A percentile compares a stretch with the other conserved stretches of the same genome.
phyloP scores from a whole-genome alignment of 2,329 filamentous ascomycete genomes.

The Ambrosiella beaveri region DNA sequence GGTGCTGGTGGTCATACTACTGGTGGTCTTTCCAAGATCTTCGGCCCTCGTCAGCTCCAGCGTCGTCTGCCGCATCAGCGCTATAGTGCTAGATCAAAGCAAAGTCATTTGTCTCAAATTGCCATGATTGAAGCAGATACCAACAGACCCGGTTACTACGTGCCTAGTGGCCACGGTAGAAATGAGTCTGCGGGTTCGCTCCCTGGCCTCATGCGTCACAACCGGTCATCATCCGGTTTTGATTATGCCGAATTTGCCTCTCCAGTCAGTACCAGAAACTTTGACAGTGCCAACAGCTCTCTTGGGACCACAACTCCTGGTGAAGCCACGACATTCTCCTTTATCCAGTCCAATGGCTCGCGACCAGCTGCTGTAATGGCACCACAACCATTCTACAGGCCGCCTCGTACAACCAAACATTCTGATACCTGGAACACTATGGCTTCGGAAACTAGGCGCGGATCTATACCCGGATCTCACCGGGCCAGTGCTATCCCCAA shows the following conservation, averaged over 20 bases:
- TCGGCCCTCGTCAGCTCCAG: slow-evolving; percentile 78
- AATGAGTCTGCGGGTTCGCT: slow-evolving; percentile 46
- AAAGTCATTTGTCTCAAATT: slow-evolving; percentile 67
- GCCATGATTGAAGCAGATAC: slow-evolving; percentile 60
- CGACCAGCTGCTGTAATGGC: slow-evolving; percentile 29
- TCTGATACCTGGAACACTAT: slow-evolving; percentile 36
- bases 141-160: slow-evolving; percentile 41
- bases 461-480: slow-evolving; percentile 21
- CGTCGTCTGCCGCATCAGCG: slow-evolving; percentile 48
- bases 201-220: slow-evolving; percentile 21
- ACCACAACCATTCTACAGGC: slow-evolving; percentile 74
- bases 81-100: slow-evolving; percentile 40
- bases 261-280: slow-evolving; percentile 26
- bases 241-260: slow-evolving; percentile 33
- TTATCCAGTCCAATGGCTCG: slow-evolving; percentile 36
- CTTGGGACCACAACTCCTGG: slow-evolving; percentile 58
- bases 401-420: slow-evolving; percentile 45
- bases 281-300: slow-evolving; percentile 40
- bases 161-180: slow-evolving; percentile 36
- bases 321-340: slow-evolving; percentile 55
- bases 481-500: slow-evolving; percentile 23
- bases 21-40: slow-evolving; percentile 76
- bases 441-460: slow-evolving; percentile 14
- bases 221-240: slow-evolving; percentile 37
- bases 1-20: slow-evolving; percentile 68